A percentile compares a stretch with the other conserved stretches of the same genome.
phyloP scores from a whole-genome alignment of 2,329 filamentous ascomycete species.

The Monascus ruber region DNA sequence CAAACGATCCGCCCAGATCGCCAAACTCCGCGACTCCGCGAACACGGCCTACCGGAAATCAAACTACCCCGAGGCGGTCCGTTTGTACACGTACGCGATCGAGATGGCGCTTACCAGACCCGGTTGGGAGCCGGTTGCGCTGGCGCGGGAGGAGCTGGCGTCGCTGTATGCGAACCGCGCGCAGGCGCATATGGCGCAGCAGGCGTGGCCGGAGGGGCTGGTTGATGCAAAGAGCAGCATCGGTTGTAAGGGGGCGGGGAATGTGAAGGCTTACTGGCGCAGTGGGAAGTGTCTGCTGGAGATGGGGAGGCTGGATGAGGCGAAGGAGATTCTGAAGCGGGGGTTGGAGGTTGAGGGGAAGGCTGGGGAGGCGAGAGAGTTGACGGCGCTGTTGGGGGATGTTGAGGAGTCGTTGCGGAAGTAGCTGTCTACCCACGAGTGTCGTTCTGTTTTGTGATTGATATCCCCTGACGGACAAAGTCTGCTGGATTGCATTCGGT shows the following conservation, averaged over 20 bases:
- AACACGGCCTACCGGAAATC: conserved; percentile 74
- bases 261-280: conserved; percentile 92
- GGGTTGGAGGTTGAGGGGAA: conserved; percentile 73
- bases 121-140: conserved; percentile 72
- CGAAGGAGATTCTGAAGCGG: conserved; percentile 62
- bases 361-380: conserved; percentile 36
- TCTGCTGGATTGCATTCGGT: no score
- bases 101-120: conserved; percentile 79
- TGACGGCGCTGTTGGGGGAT: conserved; percentile 49
- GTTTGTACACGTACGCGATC: conserved; percentile 73
- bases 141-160: conserved; percentile 76
- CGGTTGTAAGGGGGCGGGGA: conserved; percentile 74
- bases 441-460: no score
- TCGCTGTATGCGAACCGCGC: conserved; percentile 75
- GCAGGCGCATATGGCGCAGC: conserved; percentile 75
- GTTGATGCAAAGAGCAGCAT: conserved; percentile 80
- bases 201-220: conserved; percentile 74
- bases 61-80: conserved; percentile 62
- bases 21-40: conserved; percentile 80
- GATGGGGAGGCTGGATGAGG: conserved; percentile 82
- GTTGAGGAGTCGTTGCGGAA: conserved; percentile 53
- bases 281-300: conserved; percentile 74
- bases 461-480: no score
- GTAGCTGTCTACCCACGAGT: not conserved
- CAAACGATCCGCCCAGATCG: conserved; percentile 77